These are phyloP conservation scores for Dothideomycetidae sp. DNA, from an alignment of 2,329 filamentous ascomycete genomes.

Conservation along the genomic window DNA sequence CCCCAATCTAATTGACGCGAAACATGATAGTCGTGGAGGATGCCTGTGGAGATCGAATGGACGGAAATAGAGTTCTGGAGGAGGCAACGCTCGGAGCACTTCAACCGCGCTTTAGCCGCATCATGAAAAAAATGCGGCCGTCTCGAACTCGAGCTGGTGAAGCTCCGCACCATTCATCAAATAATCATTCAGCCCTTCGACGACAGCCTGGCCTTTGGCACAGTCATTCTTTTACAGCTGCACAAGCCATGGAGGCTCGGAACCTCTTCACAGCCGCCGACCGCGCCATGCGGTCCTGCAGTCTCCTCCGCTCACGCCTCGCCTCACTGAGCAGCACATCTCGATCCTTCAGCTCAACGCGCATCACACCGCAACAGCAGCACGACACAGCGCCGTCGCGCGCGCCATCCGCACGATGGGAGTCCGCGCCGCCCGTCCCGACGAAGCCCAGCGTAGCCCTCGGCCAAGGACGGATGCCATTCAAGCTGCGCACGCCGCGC, in stretches of 20 bases:
- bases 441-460: slow-evolving; percentile 20
- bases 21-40: too few relatives aligned
- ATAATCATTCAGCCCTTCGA: too few relatives aligned
- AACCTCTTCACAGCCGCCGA: slow-evolving; percentile 11
- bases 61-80: too few relatives aligned
- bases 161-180: too few relatives aligned
- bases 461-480: slow-evolving; percentile 26
- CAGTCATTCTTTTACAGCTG: neutral
- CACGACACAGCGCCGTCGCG: slow-evolving; percentile 2
- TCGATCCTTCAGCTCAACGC: slow-evolving; percentile 11
- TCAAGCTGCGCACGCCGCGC: slow-evolving; percentile 43
- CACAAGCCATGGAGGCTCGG: slow-evolving; percentile 7
- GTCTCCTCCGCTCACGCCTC: slow-evolving; percentile 14
- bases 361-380: slow-evolving; percentile 19
- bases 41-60: too few relatives aligned
- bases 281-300: slow-evolving; percentile 20
- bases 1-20: too few relatives aligned
- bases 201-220: too few relatives aligned
- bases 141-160: too few relatives aligned
- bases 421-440: slow-evolving; percentile 15
- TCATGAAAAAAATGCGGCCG: neutral
- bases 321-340: slow-evolving; percentile 11
- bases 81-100: too few relatives aligned
- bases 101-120: neutral
- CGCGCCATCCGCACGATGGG: neutral